Evolutionary conservation across 306 rosid genomes (phyloP).

Genomic region (Phaseolus lunatus): DNA sequence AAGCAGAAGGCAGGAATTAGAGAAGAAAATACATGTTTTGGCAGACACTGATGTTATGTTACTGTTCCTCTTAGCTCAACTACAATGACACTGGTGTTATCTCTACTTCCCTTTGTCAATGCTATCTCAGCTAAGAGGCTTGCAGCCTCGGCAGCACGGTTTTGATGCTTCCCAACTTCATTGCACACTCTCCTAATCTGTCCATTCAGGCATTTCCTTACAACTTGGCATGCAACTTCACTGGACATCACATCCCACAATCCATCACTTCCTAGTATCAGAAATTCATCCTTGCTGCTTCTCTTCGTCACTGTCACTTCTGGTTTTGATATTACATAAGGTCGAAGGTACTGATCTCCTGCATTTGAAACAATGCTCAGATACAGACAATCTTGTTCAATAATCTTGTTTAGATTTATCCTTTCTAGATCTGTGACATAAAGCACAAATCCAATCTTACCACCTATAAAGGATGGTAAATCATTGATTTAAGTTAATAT

Average conservation of each 20-base stretch:
- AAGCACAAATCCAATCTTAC: background rate
- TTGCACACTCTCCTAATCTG: constrained; percentile 42
- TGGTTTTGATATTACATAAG: constrained; percentile 82
- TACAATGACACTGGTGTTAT: constrained; percentile 86
- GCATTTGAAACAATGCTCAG: constrained; percentile 13
- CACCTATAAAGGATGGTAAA: background rate
- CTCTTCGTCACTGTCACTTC: constrained; percentile 82
- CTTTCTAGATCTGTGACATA: background rate
- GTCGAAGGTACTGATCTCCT: constrained; percentile 87
- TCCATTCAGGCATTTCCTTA: constrained; percentile 66
- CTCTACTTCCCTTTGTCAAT: constrained; percentile 80
- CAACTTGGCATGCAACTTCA: constrained; percentile 70
- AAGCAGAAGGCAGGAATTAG: background rate
- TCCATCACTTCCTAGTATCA: constrained; percentile 87
- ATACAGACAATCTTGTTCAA: background rate
- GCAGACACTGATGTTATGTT: constrained; percentile 28
- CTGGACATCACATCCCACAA: constrained; percentile 85
- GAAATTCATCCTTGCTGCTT: constrained; percentile 73
- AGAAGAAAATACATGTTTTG: background rate
- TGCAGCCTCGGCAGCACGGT: constrained; percentile 70
- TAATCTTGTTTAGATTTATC: background rate
- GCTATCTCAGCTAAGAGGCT: constrained; percentile 70
- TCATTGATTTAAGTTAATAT: background rate
- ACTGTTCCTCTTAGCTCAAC: constrained; percentile 63
- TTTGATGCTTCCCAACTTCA: constrained; percentile 36